Conservation (phyloP, 1,139 yeast genomes). For the Nakaseomyces uthaithaninus region DNA sequence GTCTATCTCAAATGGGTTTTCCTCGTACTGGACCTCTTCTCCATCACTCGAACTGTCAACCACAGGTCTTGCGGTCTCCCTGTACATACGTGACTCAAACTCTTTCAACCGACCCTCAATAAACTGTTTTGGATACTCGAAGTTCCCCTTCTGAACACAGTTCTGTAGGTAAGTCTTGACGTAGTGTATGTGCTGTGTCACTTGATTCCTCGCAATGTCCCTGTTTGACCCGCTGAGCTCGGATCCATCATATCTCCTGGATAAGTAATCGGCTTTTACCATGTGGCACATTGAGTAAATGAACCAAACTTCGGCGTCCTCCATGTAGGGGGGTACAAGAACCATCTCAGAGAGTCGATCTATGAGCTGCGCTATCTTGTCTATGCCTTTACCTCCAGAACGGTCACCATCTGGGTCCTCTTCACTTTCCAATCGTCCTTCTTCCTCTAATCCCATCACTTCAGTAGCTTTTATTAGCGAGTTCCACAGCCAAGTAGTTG, state of each 20-base stretch:
- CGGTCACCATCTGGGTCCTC: slow-evolving; percentile 7
- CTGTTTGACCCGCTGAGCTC: slow-evolving; percentile 16
- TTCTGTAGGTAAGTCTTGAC: slow-evolving; percentile 18
- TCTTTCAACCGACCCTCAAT: slow-evolving; percentile 19
- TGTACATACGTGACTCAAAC: slow-evolving; percentile 17
- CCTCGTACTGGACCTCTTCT: neutral
- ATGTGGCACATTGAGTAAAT: slow-evolving; percentile 26
- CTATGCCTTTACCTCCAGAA: slow-evolving; percentile 6
- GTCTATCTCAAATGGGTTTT: slow-evolving; percentile 5
- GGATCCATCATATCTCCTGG: slow-evolving; percentile 12
- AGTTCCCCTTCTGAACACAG: slow-evolving; percentile 17
- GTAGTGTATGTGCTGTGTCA: slow-evolving; percentile 20
- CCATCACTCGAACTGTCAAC: neutral
- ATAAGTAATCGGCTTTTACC: slow-evolving; percentile 24
- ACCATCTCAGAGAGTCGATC: slow-evolving; percentile 27
- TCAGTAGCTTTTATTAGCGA: slow-evolving; percentile 16
- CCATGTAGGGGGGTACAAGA: slow-evolving; percentile 30
- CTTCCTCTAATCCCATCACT: slow-evolving; percentile 8
- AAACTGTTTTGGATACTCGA: slow-evolving; percentile 16
- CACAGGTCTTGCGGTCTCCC: neutral
- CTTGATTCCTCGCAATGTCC: slow-evolving; percentile 23
- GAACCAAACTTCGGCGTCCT: slow-evolving; percentile 30
- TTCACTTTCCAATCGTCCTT: slow-evolving; percentile 3
- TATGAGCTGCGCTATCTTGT: slow-evolving; percentile 16
- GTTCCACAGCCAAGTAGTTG: slow-evolving; percentile 34